Base-by-base conservation (phyloP, 495 filamentous ascomycete genomes). In the Penicillium silybi region DNA sequence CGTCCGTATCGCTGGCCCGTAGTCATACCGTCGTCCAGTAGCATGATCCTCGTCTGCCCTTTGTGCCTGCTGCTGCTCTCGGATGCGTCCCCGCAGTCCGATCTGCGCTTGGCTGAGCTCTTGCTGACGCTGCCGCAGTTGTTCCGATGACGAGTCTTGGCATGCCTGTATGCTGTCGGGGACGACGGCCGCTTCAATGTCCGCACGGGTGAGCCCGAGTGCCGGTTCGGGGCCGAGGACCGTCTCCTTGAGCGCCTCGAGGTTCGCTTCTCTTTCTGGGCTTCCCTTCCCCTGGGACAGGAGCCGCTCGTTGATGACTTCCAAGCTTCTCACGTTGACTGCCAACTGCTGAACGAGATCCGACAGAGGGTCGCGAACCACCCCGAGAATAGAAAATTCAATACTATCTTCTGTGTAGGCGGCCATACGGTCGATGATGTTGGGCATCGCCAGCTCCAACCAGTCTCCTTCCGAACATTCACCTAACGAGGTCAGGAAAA, bases 321-420 rank as follows among this genome's bases (percentile, higher is more conserved):
- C 59, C 40, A 81, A 53, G 19, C 57, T 50, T 41, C 65, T 71
- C 17, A 84, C 65, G 48, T 80, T 83, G 29, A 61, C 29, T 6
- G 74, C 72, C n/a, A 85, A 57, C 39, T 70, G 55, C 11, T 63
- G 48, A 22, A 72, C 55, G 11, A 76, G 68, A 23, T 60, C 65
- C 13, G 63, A 53, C 2, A 83, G 50, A 6, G 82, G 80, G 59
- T 84, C 78, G 39, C 71, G 73, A 11, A 73, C 75, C 26, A 86
- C 56, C 48, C 78, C 74, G 49, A 84, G 53, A 4, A 84, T 68
- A 11, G 75, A 80, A 54, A 85, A 86, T 44, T 79, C 76, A 46
- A 83, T 78, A 44, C 83, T 72, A 6, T 66, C 80, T 46, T 77
- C 72, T 57, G 70, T 72, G 53, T 80, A 81, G 44, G 75, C 70